Evolutionary conservation across 768 basidiomycete genomes (phyloP).

Genomic region (Lactarius tabidus): DNA sequence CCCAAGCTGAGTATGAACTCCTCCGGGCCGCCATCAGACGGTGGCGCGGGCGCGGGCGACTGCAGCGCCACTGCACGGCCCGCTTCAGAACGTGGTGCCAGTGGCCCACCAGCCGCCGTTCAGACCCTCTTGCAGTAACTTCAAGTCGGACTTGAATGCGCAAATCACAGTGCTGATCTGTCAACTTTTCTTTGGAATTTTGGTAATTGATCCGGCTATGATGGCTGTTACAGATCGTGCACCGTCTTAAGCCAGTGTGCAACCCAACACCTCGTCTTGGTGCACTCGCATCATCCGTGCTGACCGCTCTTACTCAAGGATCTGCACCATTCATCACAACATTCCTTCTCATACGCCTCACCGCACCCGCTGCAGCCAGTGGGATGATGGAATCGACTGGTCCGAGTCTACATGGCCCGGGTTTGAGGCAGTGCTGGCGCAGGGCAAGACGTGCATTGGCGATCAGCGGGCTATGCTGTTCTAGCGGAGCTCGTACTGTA

Average conservation of each 20-base stretch:
- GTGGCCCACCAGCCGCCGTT: no score
- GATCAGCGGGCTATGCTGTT: slow-evolving; percentile 45
- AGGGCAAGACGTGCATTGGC: slow-evolving; percentile 34
- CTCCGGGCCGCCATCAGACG: no score
- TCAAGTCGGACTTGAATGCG: neutral
- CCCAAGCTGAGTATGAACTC: no score
- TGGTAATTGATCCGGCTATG: neutral
- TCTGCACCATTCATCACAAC: slow-evolving; percentile 74
- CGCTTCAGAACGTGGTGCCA: no score
- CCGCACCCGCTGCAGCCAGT: slow-evolving; percentile 70
- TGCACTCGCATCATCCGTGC: slow-evolving; percentile 26
- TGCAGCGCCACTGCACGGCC: neutral
- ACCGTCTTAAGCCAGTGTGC: neutral
- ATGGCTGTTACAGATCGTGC: slow-evolving; percentile 2
- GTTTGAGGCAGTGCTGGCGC: slow-evolving; percentile 29
- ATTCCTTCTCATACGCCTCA: slow-evolving; percentile 75
- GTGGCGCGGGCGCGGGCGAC: no score
- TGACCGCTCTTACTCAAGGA: slow-evolving; percentile 61
- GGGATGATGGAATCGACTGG: slow-evolving; percentile 51
- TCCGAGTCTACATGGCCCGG: slow-evolving; percentile 47
- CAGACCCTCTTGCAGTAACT: no score
- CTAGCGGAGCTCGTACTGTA: slow-evolving; percentile 51
- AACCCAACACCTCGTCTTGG: slow-evolving; percentile 4
- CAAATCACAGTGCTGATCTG: neutral
- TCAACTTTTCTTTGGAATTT: neutral